Evolutionary conservation across 2,329 filamentous ascomycete genomes (phyloP).

Genomic region (Aspergillus ochraceoroseus): DNA sequence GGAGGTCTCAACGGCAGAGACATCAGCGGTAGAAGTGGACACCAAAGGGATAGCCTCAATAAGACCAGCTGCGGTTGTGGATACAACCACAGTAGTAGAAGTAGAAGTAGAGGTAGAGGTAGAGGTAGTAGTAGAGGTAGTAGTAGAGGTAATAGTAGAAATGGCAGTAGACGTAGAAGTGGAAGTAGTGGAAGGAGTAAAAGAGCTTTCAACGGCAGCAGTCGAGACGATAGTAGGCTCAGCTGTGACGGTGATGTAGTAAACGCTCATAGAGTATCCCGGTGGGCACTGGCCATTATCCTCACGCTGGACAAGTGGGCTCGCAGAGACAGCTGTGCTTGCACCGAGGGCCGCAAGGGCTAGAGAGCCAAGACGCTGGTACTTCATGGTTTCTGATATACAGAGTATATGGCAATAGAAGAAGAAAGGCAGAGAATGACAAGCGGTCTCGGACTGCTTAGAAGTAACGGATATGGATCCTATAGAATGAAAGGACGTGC

Average conservation of each 20-base stretch:
- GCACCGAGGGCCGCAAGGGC: constrained; percentile 24
- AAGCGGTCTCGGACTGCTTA: constrained; percentile 9
- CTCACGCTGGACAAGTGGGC: constrained; percentile 18
- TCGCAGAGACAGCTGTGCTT: constrained; percentile 26
- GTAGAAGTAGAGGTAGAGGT: constrained; percentile 2
- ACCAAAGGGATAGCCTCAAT: constrained; percentile 5
- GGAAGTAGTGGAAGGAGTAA: neutral
- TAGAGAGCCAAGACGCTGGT: constrained; percentile 23
- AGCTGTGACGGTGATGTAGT: constrained; percentile 27
- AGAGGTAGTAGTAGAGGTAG: neutral
- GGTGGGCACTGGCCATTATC: constrained; percentile 23
- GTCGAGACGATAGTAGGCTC: constrained; percentile 13
- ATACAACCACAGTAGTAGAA: constrained; percentile 1
- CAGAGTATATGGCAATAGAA: neutral
- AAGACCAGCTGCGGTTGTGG: constrained; percentile 1
- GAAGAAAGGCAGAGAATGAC: constrained; percentile 7
- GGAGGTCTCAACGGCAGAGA: constrained; percentile 2
- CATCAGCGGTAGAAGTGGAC: neutral
- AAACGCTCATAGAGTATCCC: constrained; percentile 27
- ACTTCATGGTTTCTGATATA: constrained; percentile 25
- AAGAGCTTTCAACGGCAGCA: constrained; percentile 13
- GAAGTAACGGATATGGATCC: neutral
- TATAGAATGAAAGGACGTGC: constrained; percentile 22
- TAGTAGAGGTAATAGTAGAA: neutral
- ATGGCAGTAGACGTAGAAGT: neutral